These are phyloP conservation scores for Teunomyces cretensis DNA, from an alignment of 805 yeast genomes.

Conservation along the genomic window DNA sequence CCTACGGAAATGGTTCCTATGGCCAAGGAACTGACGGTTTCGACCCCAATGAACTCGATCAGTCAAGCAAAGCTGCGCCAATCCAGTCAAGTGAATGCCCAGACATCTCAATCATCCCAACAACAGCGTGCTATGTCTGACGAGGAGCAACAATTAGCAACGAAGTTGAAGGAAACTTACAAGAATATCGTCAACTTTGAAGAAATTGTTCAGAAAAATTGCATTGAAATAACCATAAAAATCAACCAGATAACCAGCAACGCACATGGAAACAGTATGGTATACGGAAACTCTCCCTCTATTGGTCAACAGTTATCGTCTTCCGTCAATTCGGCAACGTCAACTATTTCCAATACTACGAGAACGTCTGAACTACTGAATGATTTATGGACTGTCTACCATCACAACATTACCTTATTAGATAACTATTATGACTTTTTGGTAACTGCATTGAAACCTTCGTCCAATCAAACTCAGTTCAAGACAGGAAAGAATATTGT, in stretches of 20 bases:
- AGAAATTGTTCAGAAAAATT: conserved; percentile 67
- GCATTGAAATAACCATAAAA: conserved; percentile 57
- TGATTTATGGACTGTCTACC: conserved; percentile 71
- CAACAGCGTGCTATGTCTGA: conserved; percentile 42
- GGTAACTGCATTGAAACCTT: conserved; percentile 67
- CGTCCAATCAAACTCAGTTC: conserved; percentile 48
- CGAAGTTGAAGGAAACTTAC: conserved; percentile 73
- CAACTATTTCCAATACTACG: conserved; percentile 18
- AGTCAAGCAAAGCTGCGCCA: conserved; percentile 7
- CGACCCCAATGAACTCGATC: conserved; percentile 8
- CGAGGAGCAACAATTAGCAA: conserved; percentile 65
- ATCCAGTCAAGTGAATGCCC: conserved; percentile 4
- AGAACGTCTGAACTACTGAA: conserved; percentile 51
- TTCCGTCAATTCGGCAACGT: conserved; percentile 11
- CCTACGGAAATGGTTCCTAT: background rate
- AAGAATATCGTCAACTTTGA: conserved; percentile 67
- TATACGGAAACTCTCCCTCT: conserved; percentile 13
- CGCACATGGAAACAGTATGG: conserved; percentile 32
- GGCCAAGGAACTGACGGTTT: conserved; percentile 8
- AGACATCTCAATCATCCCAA: conserved; percentile 8
- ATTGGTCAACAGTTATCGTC: conserved; percentile 16
- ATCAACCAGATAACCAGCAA: conserved; percentile 36
- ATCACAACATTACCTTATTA: conserved; percentile 60
- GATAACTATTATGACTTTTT: conserved; percentile 74
- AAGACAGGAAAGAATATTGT: conserved; percentile 77